phyloP scores from a whole-genome alignment of 176 grass and related monocot species.

The Eragrostis nindensis region DNA sequence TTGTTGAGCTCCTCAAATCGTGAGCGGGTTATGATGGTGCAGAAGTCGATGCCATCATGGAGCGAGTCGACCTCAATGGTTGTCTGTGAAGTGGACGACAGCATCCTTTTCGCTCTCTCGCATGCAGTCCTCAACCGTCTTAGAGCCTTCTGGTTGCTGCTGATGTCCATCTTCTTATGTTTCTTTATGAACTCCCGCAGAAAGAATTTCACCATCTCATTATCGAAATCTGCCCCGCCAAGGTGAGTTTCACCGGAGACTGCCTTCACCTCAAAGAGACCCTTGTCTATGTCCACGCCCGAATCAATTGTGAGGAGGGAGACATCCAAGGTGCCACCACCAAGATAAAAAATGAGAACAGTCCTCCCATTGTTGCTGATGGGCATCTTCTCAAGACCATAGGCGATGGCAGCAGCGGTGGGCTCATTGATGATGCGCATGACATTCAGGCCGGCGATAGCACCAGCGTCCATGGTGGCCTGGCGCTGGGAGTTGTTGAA shows the following conservation, averaged over 20 bases:
- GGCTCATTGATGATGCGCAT: slow-evolving; percentile 69
- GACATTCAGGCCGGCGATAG: slow-evolving; percentile 60
- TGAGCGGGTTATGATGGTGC: slow-evolving; percentile 33
- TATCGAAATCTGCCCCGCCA: slow-evolving; percentile 45
- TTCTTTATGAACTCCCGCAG: slow-evolving; percentile 56
- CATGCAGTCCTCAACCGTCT: slow-evolving; percentile 48
- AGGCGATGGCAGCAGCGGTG: slow-evolving; percentile 60
- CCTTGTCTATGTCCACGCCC: not conserved
- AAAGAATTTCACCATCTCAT: slow-evolving; percentile 62
- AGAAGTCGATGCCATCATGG: slow-evolving; percentile 45
- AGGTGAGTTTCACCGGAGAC: slow-evolving; percentile 48
- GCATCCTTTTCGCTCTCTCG: slow-evolving; percentile 57
- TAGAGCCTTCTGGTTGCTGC: slow-evolving; percentile 39
- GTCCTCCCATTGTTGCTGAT: slow-evolving; percentile 26
- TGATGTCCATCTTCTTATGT: slow-evolving; percentile 50
- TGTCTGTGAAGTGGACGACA: slow-evolving; percentile 47
- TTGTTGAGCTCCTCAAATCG: slow-evolving; percentile 58
- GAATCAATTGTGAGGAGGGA: slow-evolving; percentile 24
- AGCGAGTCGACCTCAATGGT: slow-evolving; percentile 55
- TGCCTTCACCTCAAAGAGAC: slow-evolving; percentile 38
- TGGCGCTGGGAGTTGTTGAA: slow-evolving; percentile 74
- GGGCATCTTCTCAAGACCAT: slow-evolving; percentile 53
- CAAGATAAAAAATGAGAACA: slow-evolving; percentile 68
- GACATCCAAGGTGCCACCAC: slow-evolving; percentile 63
- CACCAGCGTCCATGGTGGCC: slow-evolving; percentile 64